Conservation (phyloP, 768 basidiomycete genomes). For the Boletus huronensis region DNA sequence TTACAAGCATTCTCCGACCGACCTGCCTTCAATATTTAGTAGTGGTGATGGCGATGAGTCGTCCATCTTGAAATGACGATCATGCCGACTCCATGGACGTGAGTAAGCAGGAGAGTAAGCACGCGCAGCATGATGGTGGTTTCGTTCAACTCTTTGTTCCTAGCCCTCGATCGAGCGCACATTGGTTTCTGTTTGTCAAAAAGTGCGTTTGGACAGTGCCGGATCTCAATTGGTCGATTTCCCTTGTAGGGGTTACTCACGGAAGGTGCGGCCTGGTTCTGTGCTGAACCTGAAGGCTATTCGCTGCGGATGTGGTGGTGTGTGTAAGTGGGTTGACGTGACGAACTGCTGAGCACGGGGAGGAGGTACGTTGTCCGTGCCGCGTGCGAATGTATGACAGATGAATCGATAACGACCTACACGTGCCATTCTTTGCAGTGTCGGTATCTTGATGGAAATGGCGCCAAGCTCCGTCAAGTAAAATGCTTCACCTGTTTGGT, state of each 20-base stretch:
- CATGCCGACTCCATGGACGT: slow-evolving; percentile 46
- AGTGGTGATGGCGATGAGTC: slow-evolving; percentile 53
- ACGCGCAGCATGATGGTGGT: background rate
- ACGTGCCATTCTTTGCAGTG: background rate
- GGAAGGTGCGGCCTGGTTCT: slow-evolving; percentile 75
- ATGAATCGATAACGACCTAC: slow-evolving; percentile 1
- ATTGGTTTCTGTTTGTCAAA: slow-evolving; percentile 64
- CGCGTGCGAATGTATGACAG: background rate
- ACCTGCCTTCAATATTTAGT: slow-evolving; percentile 21
- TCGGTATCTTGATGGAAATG: background rate
- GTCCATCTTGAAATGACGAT: slow-evolving; percentile 66
- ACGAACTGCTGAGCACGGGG: slow-evolving; percentile 66
- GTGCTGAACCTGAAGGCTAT: slow-evolving; percentile 70
- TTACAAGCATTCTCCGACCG: background rate
- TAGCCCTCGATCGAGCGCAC: slow-evolving; percentile 64
- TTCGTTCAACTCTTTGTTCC: background rate
- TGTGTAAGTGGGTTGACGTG: slow-evolving; percentile 61
- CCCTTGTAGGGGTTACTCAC: slow-evolving; percentile 53
- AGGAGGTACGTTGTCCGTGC: slow-evolving; percentile 41
- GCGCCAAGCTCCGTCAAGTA: background rate
- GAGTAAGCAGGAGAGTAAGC: slow-evolving; percentile 14
- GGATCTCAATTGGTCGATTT: slow-evolving; percentile 1
- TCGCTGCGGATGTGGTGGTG: slow-evolving; percentile 67
- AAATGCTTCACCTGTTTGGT: background rate
- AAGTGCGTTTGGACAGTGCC: slow-evolving; percentile 42